Base-by-base conservation (phyloP, 495 filamentous ascomycete species). In the Penicillium robsamsonii region DNA sequence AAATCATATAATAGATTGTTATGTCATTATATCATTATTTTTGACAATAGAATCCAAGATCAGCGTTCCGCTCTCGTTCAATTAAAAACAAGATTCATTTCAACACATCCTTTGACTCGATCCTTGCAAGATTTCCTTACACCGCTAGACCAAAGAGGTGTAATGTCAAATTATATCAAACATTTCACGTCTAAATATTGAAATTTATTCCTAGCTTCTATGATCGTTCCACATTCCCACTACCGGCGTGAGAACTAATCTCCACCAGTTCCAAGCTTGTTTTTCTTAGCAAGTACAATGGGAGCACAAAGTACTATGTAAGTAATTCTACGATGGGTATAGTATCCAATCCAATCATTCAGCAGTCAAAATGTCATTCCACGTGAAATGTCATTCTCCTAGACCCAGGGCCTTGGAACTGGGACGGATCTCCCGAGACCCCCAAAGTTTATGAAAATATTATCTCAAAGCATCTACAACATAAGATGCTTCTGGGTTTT, bases 361-460 rank as follows among this genome's bases (percentile, higher is more conserved):
- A 42, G 13, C 13, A 11, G n/a, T 46, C 29, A 15, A 54, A 15
- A 59, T 38, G 47, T 50, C 55, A 58, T 42, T 52, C 64, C 64
- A 67, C 64, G 62, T 67, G 62, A 65, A 60, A 29, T 27, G 48
- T 9, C 24, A 30, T n/a, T 31, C 29, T 25, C 25, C 37, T 55
- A 43, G 38, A 22, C 63, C 65, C 60, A 50, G 63, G 53, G 8
- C 58, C 60, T 58, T 56, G 65, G 58, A 46, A 52, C 50, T 55
- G 60, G 63, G 63, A 29, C 57, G 56, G 63, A 64, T 68, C 60
- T 68, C 60, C 60, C 62, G 60, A 61, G 65, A 66, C 64, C 65
- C 60, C 56, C 9, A 30, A 48, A 58, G 43, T 42, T 65, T 65
- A 46, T 35, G 47, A 55, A 51, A 49, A 46, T 35, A 20, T 24